A percentile compares a stretch with the other conserved stretches of the same genome.
Evolutionary conservation across 148 eudicot species (phyloP).

Genomic region (Rhododendron simsii): DNA sequence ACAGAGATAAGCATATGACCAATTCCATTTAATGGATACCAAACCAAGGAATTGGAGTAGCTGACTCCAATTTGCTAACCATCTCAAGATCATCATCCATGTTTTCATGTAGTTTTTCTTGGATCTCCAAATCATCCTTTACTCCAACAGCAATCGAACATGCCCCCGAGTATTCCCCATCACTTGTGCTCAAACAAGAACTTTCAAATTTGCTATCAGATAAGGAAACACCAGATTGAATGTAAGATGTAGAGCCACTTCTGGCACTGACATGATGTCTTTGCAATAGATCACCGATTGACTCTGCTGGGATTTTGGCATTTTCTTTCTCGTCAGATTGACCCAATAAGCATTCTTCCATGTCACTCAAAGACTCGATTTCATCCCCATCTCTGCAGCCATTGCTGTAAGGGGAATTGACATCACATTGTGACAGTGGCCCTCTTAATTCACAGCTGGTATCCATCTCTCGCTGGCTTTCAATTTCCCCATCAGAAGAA

Average conservation of each 20-base stretch:
- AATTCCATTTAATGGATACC: constrained; percentile 2
- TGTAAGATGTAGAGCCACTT: constrained; percentile 13
- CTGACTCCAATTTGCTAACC: constrained; percentile 25
- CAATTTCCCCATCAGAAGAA: constrained; percentile 49
- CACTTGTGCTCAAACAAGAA: constrained; percentile 30
- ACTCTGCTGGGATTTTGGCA: constrained; percentile 21
- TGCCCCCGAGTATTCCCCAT: constrained; percentile 22
- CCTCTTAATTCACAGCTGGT: constrained; percentile 58
- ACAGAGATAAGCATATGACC: neutral
- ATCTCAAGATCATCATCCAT: constrained; percentile 27
- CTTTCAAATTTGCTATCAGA: constrained; percentile 28
- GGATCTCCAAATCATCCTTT: neutral
- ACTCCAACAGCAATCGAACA: neutral
- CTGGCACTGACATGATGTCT: constrained; percentile 13
- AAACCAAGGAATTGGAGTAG: constrained; percentile 20
- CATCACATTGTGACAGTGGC: constrained; percentile 51
- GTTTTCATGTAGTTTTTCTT: constrained; percentile 17
- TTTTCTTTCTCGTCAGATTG: constrained; percentile 32
- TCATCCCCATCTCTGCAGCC: constrained; percentile 31
- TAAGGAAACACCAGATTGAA: constrained; percentile 15
- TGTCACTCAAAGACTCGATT: constrained; percentile 36
- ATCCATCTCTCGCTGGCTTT: constrained; percentile 66
- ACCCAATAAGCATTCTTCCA: constrained; percentile 65
- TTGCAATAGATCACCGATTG: constrained; percentile 7
- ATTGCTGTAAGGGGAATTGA: constrained; percentile 23